Conservation (phyloP, 2,329 filamentous ascomycete genomes). For the Myriosclerotinia duriaeana region DNA sequence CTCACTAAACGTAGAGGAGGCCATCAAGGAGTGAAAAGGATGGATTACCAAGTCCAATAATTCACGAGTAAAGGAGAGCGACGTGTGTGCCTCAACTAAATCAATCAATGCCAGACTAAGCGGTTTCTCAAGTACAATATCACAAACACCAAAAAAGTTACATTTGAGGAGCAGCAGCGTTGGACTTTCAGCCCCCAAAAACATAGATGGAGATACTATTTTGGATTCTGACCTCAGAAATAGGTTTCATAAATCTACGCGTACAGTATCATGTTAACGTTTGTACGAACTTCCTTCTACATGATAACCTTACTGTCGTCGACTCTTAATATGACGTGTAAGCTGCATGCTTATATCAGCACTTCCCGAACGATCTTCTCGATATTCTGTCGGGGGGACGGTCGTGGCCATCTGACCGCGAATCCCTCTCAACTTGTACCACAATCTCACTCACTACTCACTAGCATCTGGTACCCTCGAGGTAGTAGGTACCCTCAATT, state of each 20-base stretch:
- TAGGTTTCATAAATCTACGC: background rate
- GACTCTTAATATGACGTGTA: constrained; percentile 14
- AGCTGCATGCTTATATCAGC: constrained; percentile 15
- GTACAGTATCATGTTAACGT: background rate
- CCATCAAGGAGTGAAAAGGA: background rate
- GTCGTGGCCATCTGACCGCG: constrained; percentile 1
- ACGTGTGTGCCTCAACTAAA: background rate
- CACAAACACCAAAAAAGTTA: background rate
- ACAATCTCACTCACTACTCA: constrained; percentile 1
- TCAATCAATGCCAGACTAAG: background rate
- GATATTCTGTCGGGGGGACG: background rate
- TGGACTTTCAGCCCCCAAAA: background rate
- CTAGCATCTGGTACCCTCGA: background rate
- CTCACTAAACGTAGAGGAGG: background rate
- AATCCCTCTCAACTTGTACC: background rate
- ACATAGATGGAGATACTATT: constrained; percentile 2
- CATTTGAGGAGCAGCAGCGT: background rate
- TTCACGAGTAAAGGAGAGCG: constrained; percentile 6
- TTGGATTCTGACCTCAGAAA: constrained; percentile 16
- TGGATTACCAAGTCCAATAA: background rate
- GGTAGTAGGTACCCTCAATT: background rate
- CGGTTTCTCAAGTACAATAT: background rate
- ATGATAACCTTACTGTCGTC: constrained; percentile 1
- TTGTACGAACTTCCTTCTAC: background rate
- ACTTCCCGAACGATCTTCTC: constrained; percentile 4